Evolutionary conservation across 345 rosid species (phyloP).

Genomic region (Aquilaria sinensis): DNA sequence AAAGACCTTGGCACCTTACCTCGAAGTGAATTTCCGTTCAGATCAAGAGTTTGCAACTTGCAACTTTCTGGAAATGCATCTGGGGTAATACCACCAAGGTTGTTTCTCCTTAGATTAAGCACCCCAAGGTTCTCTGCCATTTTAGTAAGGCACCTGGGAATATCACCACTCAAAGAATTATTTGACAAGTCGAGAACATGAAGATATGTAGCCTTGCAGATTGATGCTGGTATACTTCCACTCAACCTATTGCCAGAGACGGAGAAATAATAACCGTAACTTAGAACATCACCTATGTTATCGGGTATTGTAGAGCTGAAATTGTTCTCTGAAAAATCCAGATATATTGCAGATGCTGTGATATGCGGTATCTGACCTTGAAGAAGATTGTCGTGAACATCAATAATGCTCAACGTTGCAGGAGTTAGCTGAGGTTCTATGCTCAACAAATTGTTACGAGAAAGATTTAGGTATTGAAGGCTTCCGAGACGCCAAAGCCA

Average conservation of each 20-base stretch:
- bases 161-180: slow-evolving; percentile 24
- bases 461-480: slow-evolving; percentile 12
- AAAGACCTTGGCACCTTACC: slow-evolving; percentile 29
- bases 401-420: slow-evolving; percentile 5
- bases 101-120: slow-evolving; percentile 9
- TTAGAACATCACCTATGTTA: slow-evolving; percentile 17
- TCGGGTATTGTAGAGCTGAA: slow-evolving; percentile 17
- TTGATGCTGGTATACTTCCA: slow-evolving; percentile 27
- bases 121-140: not conserved
- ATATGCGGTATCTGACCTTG: slow-evolving; percentile 15
- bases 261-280: slow-evolving; percentile 2
- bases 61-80: slow-evolving; percentile 13
- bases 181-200: slow-evolving; percentile 33
- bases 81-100: slow-evolving; percentile 6
- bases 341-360: not conserved
- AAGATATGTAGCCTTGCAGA: slow-evolving; percentile 20
- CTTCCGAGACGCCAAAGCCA: slow-evolving; percentile 32
- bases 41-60: slow-evolving; percentile 22
- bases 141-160: slow-evolving; percentile 26
- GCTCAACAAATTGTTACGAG: slow-evolving; percentile 9
- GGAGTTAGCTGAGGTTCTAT: slow-evolving; percentile 2
- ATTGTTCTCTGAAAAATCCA: slow-evolving; percentile 30
- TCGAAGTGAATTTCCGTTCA: slow-evolving; percentile 21
- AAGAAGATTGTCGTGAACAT: slow-evolving; percentile 28
- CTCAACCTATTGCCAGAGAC: slow-evolving; percentile 22